phyloP scores from a whole-genome alignment of 2,329 filamentous ascomycete species.

The Triangularia verruculosa region DNA sequence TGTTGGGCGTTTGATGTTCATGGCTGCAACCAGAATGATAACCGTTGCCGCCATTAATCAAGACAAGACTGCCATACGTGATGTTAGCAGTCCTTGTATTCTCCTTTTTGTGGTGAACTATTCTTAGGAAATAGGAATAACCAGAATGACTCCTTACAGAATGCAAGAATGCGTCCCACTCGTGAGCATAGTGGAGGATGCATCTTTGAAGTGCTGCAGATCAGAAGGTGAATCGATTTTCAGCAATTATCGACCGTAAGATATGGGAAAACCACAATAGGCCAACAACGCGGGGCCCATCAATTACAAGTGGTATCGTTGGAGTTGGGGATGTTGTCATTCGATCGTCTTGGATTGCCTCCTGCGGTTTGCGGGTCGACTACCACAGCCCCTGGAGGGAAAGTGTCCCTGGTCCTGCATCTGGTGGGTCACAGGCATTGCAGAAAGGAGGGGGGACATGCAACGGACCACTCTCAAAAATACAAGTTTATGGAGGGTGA shows the following conservation, averaged over 20 bases:
- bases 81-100: background rate
- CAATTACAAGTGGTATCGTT: background rate
- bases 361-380: no score
- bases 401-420: background rate
- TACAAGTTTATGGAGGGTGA: background rate
- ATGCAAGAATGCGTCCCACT: background rate
- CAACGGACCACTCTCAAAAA: background rate
- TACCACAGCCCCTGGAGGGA: background rate
- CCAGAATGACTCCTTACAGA: background rate
- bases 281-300: background rate
- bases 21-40: background rate
- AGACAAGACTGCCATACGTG: background rate
- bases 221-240: background rate
- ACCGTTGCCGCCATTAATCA: background rate
- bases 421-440: background rate
- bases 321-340: no score
- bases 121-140: background rate
- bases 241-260: background rate
- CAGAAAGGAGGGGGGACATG: background rate
- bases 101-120: background rate
- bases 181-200: background rate
- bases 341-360: no score
- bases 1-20: background rate
- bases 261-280: background rate
- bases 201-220: background rate